A percentile compares a stretch with the other conserved stretches of the same genome.
These are phyloP conservation scores for Tulasnella sp. DNA, from an alignment of 768 basidiomycete genomes.

Conservation along the genomic window DNA sequence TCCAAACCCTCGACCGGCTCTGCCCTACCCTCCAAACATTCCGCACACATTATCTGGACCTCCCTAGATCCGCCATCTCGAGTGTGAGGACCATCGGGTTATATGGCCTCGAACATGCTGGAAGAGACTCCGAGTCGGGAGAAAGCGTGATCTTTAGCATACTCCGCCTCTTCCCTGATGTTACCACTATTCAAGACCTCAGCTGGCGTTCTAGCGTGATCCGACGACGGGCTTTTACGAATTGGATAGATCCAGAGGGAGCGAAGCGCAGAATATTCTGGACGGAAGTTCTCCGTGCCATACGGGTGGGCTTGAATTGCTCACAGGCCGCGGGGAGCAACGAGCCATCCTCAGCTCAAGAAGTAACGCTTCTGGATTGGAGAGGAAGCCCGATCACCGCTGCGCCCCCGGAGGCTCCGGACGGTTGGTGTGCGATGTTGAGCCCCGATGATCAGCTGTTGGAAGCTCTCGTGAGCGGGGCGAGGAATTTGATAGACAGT, in stretches of 20 bases:
- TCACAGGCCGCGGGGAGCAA: no score
- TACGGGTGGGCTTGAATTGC: not conserved
- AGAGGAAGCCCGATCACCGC: not conserved
- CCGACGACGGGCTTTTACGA: not conserved
- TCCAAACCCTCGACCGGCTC: not conserved
- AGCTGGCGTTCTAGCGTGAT: not conserved
- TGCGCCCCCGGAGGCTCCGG: not conserved
- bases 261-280: not conserved
- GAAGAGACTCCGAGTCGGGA: not conserved
- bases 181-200: not conserved
- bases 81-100: not conserved
- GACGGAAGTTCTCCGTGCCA: not conserved
- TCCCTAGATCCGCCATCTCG: not conserved
- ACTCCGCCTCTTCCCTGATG: not conserved
- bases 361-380: not conserved
- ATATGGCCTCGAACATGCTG: not conserved
- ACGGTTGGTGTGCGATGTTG: not conserved
- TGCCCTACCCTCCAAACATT: not conserved
- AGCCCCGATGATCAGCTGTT: not conserved
- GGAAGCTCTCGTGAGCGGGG: not conserved
- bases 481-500: not conserved
- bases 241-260: constrained; percentile 5
- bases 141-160: not conserved
- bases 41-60: not conserved
- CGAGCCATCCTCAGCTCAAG: not conserved